Percentiles rank a stretch among this genome's conserved stretches.
Evolutionary conservation across 2,329 filamentous ascomycete genomes (phyloP).

Genomic region (Eutypella sp.): DNA sequence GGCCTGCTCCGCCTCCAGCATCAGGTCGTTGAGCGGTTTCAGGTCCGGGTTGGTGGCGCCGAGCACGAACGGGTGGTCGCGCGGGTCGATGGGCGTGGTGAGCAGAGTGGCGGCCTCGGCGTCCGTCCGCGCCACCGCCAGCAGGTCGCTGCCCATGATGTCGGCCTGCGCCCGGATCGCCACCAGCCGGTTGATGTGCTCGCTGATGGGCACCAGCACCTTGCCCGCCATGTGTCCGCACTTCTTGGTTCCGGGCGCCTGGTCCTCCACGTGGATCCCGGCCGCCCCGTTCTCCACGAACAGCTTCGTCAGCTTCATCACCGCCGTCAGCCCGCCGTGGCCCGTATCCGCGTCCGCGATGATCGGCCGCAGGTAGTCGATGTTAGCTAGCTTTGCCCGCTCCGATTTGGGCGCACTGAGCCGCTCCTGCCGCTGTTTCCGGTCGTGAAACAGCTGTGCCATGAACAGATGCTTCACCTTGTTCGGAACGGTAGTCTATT

Average conservation of each 20-base stretch:
- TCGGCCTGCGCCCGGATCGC: slow-evolving; percentile 96
- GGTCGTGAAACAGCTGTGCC: slow-evolving; percentile 98
- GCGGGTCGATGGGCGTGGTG: slow-evolving; percentile 90
- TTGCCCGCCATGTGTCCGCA: slow-evolving; percentile 99
- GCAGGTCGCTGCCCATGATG: slow-evolving; percentile 91
- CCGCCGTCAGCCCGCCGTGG: slow-evolving; percentile 93
- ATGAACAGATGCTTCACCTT: slow-evolving; percentile 97
- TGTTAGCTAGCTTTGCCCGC: slow-evolving; percentile 68
- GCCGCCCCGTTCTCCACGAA: slow-evolving; percentile 96
- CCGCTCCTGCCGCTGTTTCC: slow-evolving; percentile 96
- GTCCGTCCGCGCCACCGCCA: slow-evolving; percentile 91
- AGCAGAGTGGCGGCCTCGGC: slow-evolving; percentile 97
- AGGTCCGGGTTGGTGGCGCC: slow-evolving; percentile 82
- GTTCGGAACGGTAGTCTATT: slow-evolving; percentile 90
- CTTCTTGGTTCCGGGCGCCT: slow-evolving; percentile 98
- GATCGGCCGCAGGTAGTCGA: slow-evolving; percentile 93
- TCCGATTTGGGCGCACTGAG: slow-evolving; percentile 68
- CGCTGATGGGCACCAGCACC: slow-evolving; percentile 90
- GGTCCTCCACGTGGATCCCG: slow-evolving; percentile 97
- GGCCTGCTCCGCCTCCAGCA: slow-evolving; percentile 75
- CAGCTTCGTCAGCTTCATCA: slow-evolving; percentile 99
- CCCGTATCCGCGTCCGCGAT: slow-evolving; percentile 96
- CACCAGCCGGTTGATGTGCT: slow-evolving; percentile 96
- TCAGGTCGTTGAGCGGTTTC: slow-evolving; percentile 82
- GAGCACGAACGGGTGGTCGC: slow-evolving; percentile 91